Base-by-base conservation (phyloP, 306 rosid species). In the Fagus crenata region DNA sequence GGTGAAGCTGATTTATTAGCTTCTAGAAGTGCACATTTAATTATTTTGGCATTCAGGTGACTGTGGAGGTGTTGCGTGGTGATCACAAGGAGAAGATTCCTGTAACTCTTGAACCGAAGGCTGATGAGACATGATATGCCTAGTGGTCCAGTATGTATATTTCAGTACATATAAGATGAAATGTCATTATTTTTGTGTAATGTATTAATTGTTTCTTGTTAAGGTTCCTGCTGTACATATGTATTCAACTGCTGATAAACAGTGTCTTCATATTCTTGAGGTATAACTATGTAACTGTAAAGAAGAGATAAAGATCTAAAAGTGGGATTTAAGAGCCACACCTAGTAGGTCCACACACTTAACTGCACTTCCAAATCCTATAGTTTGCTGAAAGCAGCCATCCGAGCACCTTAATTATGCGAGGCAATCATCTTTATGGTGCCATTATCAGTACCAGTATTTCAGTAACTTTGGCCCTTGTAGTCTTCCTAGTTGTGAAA, bases 11-110 rank as follows among this genome's bases (percentile, higher is more conserved):
- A 39, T 75, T 70, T 11, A 5, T 71, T 7, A 64, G 71, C 51
- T 18, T 73, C 2, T 8, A 32, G 13, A 53, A 35, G 56, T 37
- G 65, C 18, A 0, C 22, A 22, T 51, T 71, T 56, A 42, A 55
- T 56, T 51, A 51, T 81, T 73, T 49, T 76, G 84, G 32, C 67
- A 59, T 80, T 76, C 83, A 96, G 99, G 91, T 96, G 76, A 86
- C 36, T 53, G 97, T 96, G 78, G 98, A 92, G 88, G 99, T 96
- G 12, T 84, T 96, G 88, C 90, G 99, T 40, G 99, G 98, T 14
- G 99, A 96, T 69, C 96, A 88, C 73, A 89, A 91, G 90, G 99
- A 96, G 92, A 91, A 96, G 84, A 85, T 96, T 80, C 93, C 97
- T 0, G 97, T 96, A 31, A 22, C 49, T 49, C 88, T 96, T n/a